Conservation (phyloP, 768 basidiomycete genomes). For the Xanthoconium purpureum region DNA sequence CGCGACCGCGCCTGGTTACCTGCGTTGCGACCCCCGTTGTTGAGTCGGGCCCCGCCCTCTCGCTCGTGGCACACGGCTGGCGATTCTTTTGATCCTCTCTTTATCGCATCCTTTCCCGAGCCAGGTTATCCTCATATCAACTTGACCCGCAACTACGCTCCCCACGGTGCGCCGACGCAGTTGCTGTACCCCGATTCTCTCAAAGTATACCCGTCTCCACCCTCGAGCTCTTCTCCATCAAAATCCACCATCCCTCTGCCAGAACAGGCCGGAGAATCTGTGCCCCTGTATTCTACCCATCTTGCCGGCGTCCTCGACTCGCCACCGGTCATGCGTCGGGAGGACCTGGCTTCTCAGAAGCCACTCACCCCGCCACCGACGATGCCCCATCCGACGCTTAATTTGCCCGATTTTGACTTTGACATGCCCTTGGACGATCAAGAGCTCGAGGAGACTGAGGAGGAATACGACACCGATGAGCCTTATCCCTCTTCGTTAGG, state of each 20-base stretch:
- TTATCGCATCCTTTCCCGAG: slow-evolving; percentile 19
- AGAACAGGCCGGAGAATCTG: slow-evolving; percentile 22
- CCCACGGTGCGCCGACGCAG: slow-evolving; percentile 7
- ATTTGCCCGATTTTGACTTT: slow-evolving; percentile 36
- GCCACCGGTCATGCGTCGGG: slow-evolving; percentile 32
- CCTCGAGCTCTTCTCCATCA: slow-evolving; percentile 25
- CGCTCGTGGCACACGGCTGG: slow-evolving; percentile 16
- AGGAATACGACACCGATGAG: slow-evolving; percentile 22
- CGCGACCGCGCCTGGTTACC: slow-evolving; percentile 13
- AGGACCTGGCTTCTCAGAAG: slow-evolving; percentile 27
- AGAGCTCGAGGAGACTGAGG: slow-evolving; percentile 13
- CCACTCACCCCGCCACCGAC: slow-evolving; percentile 45
- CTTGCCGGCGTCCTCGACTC: slow-evolving; percentile 35
- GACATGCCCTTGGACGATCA: slow-evolving; percentile 16
- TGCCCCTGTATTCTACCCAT: slow-evolving; percentile 24
- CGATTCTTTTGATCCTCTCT: slow-evolving; percentile 24
- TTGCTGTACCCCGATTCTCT: slow-evolving; percentile 19
- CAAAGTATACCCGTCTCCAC: slow-evolving; percentile 29
- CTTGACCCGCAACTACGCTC: slow-evolving; percentile 16
- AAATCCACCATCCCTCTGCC: slow-evolving; percentile 25
- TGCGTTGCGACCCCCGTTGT: slow-evolving; percentile 14
- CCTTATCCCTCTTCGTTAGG: slow-evolving; percentile 8
- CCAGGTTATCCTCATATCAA: slow-evolving; percentile 13
- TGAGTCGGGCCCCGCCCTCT: slow-evolving; percentile 15
- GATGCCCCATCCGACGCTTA: slow-evolving; percentile 35